Evolutionary conservation across 2,329 filamentous ascomycete genomes (phyloP), one percentile per base, ranked within the genome.

Genomic region (Fusarium dimerum): DNA sequence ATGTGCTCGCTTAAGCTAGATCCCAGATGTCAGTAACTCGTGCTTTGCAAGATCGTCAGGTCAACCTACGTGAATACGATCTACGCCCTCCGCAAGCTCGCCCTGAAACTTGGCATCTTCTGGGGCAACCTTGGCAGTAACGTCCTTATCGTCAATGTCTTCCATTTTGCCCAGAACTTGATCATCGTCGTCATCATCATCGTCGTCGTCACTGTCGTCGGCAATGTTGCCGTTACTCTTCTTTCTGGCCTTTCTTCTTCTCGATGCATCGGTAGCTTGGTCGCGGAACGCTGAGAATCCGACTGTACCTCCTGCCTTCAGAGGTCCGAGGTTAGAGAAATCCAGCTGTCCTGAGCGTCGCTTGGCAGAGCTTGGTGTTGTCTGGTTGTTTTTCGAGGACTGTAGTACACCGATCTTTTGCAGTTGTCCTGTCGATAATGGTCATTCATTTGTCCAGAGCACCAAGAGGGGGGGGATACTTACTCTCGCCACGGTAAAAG

Each of bases 401-500:
- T 86, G 81, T 30, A 96, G 74, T 38, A 99, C 90, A 38, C 93
- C 93, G 87, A 99, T 96, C 74, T 97, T 99, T 67, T 92, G 88
- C 46, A 99, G 79, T 86, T 99, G 94, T 47, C 91, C 92, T 96
- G 60, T 9, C 32, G 48, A 36, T 43, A n/a, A 66, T 59, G 69
- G 64, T 61, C 48, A 72, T 17, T 47, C 18, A 3, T 16, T 43
- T 10, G 15, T 20, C 26, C 12, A 18, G 43, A 15, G 51, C 40
- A 43, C 58, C 10, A 29, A 17, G 16, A 11, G 7, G 16, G 11
- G 7, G 46, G 10, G 39, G 16, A n/a, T 40, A 85, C 91, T 78
- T 79, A 95, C 93, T 88, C 70, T 96, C 90, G 70, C 94, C 94
- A 55, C 94, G 85, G 71, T 99, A 99, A 75, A 97, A 91, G 72